Base-by-base conservation (phyloP, 225 moss, liverwort and hornwort species). In the Antitrichia curtipendula region DNA sequence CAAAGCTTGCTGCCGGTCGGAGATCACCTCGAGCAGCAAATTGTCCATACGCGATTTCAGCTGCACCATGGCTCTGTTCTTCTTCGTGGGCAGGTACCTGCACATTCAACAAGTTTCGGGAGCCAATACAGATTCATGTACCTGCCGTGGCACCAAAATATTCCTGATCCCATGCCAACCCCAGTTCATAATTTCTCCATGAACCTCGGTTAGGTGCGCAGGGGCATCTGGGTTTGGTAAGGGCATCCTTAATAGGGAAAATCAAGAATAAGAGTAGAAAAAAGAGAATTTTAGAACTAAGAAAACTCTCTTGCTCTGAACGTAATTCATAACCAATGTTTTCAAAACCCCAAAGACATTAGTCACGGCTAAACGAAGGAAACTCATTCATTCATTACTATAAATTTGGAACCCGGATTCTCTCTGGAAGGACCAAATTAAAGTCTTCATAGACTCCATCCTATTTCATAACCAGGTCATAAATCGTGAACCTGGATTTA, bases 11-110 rank as follows among this genome's bases (percentile, higher is more conserved):
- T 73, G 88, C 60, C 91, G 82, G 47, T 84, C 74, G 36, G 52
- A 31, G 82, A 93, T 91, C 78, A 93, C 82, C 80, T 88, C 88
- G 24, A 38, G 86, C 76, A 93, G 87, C 57, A 90, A 57, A 15
- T 29, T 87, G 58, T 91, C 88, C 74, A 88, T 83, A 41, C 79
- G 71, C 45, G 60, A 65, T 60, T 69, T 87, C 86, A 91, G 32
- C 60, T 62, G 72, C 68, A 74, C 25, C 89, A 91, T 93, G 6
- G 72, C 36, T 70, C 86, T 82, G 78, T 93, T 91, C 75, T 63
- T 81, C 78, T 69, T 70, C 41, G 91, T 93, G 24, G 93, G 91
- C 47, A 93, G 79, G 47, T 88, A 88, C 77, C 93, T 93, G 87
- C 88, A 75, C 73, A 77, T 32, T 45, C 52, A 40, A 36, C 24